These are phyloP conservation scores for Phialophora chinensis DNA, from an alignment of 2,329 filamentous ascomycete species.

Conservation along the genomic window DNA sequence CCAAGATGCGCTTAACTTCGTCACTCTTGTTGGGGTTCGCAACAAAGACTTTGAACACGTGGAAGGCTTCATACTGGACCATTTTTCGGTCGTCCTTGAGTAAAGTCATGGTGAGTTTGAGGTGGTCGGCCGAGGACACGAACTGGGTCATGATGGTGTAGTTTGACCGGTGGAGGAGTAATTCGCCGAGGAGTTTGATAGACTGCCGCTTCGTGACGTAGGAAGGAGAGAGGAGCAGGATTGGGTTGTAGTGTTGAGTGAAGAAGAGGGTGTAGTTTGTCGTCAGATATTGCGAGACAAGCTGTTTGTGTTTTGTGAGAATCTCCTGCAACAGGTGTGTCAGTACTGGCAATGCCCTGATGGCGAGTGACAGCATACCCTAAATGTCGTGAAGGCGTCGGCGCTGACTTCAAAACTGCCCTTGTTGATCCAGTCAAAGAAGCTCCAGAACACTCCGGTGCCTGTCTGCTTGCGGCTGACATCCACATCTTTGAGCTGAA, in stretches of 20 bases:
- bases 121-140: conserved; percentile 90
- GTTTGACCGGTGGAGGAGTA: conserved; percentile 91
- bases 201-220: conserved; percentile 98
- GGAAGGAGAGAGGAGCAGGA: conserved; percentile 86
- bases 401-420: conserved; percentile 96
- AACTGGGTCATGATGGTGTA: conserved; percentile 98
- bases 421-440: conserved; percentile 97
- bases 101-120: conserved; percentile 98
- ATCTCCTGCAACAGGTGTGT: conserved; percentile 70
- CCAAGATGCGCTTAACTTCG: conserved; percentile 90
- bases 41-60: conserved; percentile 99
- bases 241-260: conserved; percentile 70
- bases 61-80: conserved; percentile 99
- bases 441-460: conserved; percentile 90
- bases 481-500: conserved; percentile 78
- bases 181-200: conserved; percentile 95
- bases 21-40: conserved; percentile 98
- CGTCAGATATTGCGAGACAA: conserved; percentile 85
- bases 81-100: conserved; percentile 95
- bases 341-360: not conserved
- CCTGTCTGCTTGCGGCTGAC: conserved; percentile 76
- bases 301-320: conserved; percentile 87
- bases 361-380: conserved; percentile 62
- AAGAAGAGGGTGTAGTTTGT: conserved; percentile 96
- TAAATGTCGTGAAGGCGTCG: conserved; percentile 96